Evolutionary conservation across 441 rosid genomes (phyloP).

Genomic region (Populus tomentosa): DNA sequence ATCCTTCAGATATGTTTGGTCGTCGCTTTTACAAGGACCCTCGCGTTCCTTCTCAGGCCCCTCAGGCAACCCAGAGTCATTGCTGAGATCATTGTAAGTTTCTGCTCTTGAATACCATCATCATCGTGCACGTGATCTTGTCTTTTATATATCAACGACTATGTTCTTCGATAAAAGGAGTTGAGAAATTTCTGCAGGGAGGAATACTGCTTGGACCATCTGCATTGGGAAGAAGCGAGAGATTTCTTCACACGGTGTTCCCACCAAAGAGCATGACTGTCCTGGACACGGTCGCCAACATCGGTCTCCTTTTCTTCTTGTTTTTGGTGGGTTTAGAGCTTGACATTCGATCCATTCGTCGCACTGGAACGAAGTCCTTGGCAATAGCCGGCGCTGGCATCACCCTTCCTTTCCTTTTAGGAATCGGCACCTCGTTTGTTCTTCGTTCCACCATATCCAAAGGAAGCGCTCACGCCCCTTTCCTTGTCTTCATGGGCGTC

Average conservation of each 20-base stretch:
- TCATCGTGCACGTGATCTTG: background rate
- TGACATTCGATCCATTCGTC: slow-evolving; percentile 53
- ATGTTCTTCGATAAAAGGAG: background rate
- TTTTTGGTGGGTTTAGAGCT: slow-evolving; percentile 89
- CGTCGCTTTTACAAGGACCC: slow-evolving; percentile 29
- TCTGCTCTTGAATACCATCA: background rate
- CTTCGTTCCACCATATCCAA: slow-evolving; percentile 47
- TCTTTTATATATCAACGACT: background rate
- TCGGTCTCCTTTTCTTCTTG: slow-evolving; percentile 71
- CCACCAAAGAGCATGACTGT: slow-evolving; percentile 64
- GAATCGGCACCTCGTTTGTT: slow-evolving; percentile 58
- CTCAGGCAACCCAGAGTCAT: slow-evolving; percentile 63
- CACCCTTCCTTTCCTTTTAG: slow-evolving; percentile 59
- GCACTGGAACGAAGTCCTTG: slow-evolving; percentile 63
- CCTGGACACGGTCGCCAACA: slow-evolving; percentile 67
- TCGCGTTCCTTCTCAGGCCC: slow-evolving; percentile 48
- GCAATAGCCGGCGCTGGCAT: slow-evolving; percentile 67
- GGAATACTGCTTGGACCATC: slow-evolving; percentile 86
- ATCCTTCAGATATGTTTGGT: slow-evolving; percentile 35
- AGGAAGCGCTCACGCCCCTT: slow-evolving; percentile 44
- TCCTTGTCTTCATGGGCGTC: slow-evolving; percentile 81
- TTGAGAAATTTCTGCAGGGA: slow-evolving; percentile 39
- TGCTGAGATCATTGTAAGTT: slow-evolving; percentile 59
- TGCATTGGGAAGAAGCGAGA: slow-evolving; percentile 53
- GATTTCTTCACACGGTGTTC: slow-evolving; percentile 47